Conservation (phyloP, 164 flowering plant species). For the Magnolia kwangsiensis region DNA sequence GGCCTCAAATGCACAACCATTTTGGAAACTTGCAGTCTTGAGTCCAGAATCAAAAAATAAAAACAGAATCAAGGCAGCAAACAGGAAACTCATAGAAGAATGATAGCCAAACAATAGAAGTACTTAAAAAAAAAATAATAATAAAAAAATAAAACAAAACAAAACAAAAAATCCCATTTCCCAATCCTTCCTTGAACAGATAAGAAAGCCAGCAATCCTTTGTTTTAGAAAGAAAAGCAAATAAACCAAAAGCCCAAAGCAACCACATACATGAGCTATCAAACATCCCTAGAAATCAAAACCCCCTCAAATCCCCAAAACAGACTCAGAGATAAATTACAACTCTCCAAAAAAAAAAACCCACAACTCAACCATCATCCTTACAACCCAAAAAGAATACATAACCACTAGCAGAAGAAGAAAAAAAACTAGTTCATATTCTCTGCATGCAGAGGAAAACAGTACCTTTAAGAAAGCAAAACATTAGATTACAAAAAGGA, state of each 20-base stretch:
- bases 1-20: too few relatives aligned
- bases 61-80: neutral
- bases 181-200: neutral
- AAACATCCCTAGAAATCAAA: neutral
- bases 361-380: neutral
- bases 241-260: too few relatives aligned
- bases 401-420: neutral
- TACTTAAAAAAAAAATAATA: neutral
- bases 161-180: neutral
- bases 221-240: neutral
- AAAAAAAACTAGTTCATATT: neutral
- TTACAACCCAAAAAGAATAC: neutral
- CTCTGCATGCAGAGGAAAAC: neutral
- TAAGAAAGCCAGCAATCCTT: neutral
- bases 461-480: neutral
- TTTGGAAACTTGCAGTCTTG: too few relatives aligned
- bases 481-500: too few relatives aligned
- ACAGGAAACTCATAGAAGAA: neutral
- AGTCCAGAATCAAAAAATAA: neutral
- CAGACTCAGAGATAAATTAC: neutral
- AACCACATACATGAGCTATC: neutral
- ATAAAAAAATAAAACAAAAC: too few relatives aligned
- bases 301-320: too few relatives aligned
- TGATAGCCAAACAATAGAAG: neutral
- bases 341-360: neutral